phyloP scores from a whole-genome alignment of 495 filamentous ascomycete species.

The Neurospora sp. region DNA sequence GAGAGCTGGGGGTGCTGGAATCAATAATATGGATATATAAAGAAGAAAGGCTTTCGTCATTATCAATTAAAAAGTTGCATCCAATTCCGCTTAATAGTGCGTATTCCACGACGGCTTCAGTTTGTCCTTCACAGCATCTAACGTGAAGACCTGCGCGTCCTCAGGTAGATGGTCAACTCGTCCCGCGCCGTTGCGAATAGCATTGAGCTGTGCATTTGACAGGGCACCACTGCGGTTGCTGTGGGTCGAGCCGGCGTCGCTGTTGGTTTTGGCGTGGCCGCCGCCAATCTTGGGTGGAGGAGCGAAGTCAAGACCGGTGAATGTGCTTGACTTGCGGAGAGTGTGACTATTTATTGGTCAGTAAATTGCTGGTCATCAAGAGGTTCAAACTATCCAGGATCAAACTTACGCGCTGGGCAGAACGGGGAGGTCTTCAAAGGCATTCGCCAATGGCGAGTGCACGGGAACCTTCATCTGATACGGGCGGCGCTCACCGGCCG shows the following conservation, averaged over 20 bases:
- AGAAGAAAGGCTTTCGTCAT: not conserved
- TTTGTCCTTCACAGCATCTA: slow-evolving; percentile 53
- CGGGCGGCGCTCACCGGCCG: slow-evolving; percentile 61
- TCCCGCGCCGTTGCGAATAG: slow-evolving; percentile 81
- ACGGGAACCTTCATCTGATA: slow-evolving; percentile 61
- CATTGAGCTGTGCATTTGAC: slow-evolving; percentile 56
- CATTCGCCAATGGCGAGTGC: slow-evolving; percentile 66
- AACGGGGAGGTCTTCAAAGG: slow-evolving; percentile 75
- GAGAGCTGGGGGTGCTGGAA: not conserved
- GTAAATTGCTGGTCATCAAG: not conserved
- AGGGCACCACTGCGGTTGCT: slow-evolving; percentile 68
- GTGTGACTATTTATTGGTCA: slow-evolving; percentile 48
- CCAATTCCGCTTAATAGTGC: slow-evolving; percentile 25
- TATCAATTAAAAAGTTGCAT: not conserved
- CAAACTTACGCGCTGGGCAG: slow-evolving; percentile 85
- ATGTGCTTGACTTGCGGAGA: slow-evolving; percentile 82
- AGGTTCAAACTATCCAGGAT: not conserved
- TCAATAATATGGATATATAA: not conserved
- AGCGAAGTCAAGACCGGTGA: slow-evolving; percentile 89
- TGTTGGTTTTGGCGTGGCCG: slow-evolving; percentile 47
- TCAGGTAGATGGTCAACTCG: slow-evolving; percentile 78
- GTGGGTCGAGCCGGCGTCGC: slow-evolving; percentile 83
- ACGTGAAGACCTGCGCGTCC: slow-evolving; percentile 66
- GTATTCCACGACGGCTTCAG: slow-evolving; percentile 77
- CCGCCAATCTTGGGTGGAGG: slow-evolving; percentile 75